Evolutionary conservation across 2,329 filamentous ascomycete species (phyloP), one percentile per base, ranked within the genome.

Genomic region (Paecilomyces sp.): DNA sequence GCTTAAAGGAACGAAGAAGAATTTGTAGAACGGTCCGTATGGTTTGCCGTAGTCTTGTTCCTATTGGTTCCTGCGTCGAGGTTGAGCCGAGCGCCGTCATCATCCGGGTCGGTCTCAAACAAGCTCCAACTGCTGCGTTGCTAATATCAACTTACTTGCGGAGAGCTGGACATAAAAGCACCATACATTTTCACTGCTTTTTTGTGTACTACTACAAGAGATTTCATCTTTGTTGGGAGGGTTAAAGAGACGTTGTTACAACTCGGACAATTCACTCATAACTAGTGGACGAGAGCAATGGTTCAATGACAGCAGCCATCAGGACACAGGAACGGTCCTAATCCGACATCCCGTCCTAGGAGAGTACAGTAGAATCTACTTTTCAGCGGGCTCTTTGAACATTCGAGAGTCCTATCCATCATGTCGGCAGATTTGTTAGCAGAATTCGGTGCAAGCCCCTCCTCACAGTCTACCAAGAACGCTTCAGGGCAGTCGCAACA

Each of bases 361-460:
- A 28, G 25, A 4, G 25, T 28, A 2, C 25, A 3, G 25, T 28
- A 28, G 25, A 28, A 28, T 50, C 57, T 22, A 41, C 33, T 58
- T 9, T 2, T 24, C 36, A 47, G n/a, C 33, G 11, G 25, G 8
- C 12, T 53, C 36, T 28, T 5, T 57, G 9, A 25, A 15, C 12
- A 3, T 41, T 55, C 33, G 12, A 18, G 56, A 34, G 58, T 22
- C 34, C n/a, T 34, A 18, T 8, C 18, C 22, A 63, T 60, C 33
- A 84, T 84, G 82, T 83, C 82, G 56, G 78, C 79, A 59, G 82
- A 84, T 65, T 73, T 84, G 24, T 76, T 82, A 54, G 80, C 80
- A 60, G 82, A 79, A 61, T 84, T 84, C 67, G 78, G 73, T 33
- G 59, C 64, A 57, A 60, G 64, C 31, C 58, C 66, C 55, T 58